Base-by-base conservation (phyloP, 139 green algal genomes). In the Bryopsis sp. region DNA sequence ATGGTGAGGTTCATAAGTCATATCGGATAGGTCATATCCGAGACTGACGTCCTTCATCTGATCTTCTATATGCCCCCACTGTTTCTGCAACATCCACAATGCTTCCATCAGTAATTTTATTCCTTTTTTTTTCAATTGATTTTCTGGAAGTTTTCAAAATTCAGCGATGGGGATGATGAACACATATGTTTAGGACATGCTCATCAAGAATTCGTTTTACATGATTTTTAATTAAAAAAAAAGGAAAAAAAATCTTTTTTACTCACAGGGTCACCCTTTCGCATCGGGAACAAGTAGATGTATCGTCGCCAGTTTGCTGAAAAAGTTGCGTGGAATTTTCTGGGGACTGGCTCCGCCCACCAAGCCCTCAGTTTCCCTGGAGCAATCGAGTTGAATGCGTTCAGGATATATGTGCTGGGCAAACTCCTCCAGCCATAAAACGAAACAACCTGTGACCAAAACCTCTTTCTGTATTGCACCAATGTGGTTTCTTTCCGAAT, bases 261-360 rank as follows among this genome's bases (percentile, higher is more conserved):
- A n/a, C n/a, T n/a, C n/a, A n/a, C n/a, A n/a, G n/a, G n/a, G n/a
- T n/a, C n/a, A n/a, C n/a, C n/a, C n/a, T 48, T 8, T n/a, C 60
- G 36, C 35, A 84, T 71, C 0, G 78, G 78, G 32, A 84, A 69
- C 28, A 84, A 58, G 54, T 84, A 84, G 50, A 84, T 50, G 46
- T 84, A 84, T 22, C 78, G 47, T 60, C 78, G 31, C 78, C 78
- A 84, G 1, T 11, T 1, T 1, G 76, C 72, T 39, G 48, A 72
- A 47, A 84, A 84, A n/a, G 76, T 84, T 4, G 78, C 78, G 64
- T 84, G 78, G 47, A 84, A 84, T 2, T 37, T 15, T 4, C 72
- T 39, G 2, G 67, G 58, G 1, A 70, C 60, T 28, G 36, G n/a
- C 43, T 46, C 22, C 32, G 70, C 68, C 11, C 11, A 6, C 68